phyloP scores from a whole-genome alignment of 208 protist genomes.

The Wallacemonas sp. region DNA sequence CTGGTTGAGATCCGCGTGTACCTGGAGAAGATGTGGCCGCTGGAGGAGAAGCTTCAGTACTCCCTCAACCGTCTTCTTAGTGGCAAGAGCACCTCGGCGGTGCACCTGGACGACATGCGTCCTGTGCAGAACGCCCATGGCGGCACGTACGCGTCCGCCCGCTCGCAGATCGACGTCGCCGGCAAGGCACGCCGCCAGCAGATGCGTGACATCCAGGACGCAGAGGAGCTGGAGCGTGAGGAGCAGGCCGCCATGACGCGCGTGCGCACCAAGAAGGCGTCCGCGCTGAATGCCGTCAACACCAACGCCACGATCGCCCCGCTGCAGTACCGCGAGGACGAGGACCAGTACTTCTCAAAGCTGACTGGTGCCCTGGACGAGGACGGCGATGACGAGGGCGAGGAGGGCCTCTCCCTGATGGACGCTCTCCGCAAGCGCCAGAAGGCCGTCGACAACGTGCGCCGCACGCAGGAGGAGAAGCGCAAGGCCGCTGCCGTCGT shows the following conservation, averaged over 20 bases:
- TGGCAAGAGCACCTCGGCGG: slow-evolving; percentile 67
- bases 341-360: slow-evolving; percentile 91
- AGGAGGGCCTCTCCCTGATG: slow-evolving; percentile 75
- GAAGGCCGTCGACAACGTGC: slow-evolving; percentile 33
- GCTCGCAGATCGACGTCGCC: slow-evolving; percentile 40
- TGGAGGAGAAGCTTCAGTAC: slow-evolving; percentile 96
- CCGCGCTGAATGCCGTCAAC: slow-evolving; percentile 44
- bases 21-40: slow-evolving; percentile 94
- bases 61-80: slow-evolving; percentile 94
- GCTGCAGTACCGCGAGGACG: slow-evolving; percentile 85
- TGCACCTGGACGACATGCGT: slow-evolving; percentile 66
- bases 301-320: slow-evolving; percentile 53
- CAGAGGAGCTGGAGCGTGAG: slow-evolving; percentile 82
- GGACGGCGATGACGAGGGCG: slow-evolving; percentile 34
- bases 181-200: slow-evolving; percentile 69
- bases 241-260: slow-evolving; percentile 85
- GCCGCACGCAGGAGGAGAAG: slow-evolving; percentile 26
- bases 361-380: slow-evolving; percentile 39
- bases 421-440: slow-evolving; percentile 72
- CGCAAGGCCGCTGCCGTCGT: slow-evolving; percentile 18
- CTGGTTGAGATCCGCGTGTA: slow-evolving; percentile 93
- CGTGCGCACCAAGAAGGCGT: slow-evolving; percentile 78
- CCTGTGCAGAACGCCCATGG: slow-evolving; percentile 54
- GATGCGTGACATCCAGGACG: slow-evolving; percentile 61
- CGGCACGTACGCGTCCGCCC: slow-evolving; percentile 38